Conservation (phyloP, 140 eudicot species). For the Flaveria floridana region DNA sequence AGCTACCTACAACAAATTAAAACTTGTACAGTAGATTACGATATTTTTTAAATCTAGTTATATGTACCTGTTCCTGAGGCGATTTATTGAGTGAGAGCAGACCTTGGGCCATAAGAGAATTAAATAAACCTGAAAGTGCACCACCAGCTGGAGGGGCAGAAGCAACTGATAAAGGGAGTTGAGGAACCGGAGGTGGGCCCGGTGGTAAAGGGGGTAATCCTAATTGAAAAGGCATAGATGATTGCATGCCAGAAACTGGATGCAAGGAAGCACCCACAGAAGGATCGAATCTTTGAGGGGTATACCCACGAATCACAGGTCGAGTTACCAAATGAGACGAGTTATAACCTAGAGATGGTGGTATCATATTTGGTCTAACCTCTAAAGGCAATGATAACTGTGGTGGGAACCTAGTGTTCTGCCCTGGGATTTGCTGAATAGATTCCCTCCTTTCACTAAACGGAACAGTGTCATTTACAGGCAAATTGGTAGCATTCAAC, state of each 20-base stretch:
- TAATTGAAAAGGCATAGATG: constrained; percentile 49
- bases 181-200: constrained; percentile 60
- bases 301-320: constrained; percentile 49
- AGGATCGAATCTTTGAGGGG: constrained; percentile 44
- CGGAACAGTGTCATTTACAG: constrained; percentile 38
- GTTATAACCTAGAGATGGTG: constrained; percentile 36
- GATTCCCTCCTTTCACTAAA: constrained; percentile 34
- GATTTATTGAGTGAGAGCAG: constrained; percentile 60
- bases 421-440: constrained; percentile 42
- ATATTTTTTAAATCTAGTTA: neutral
- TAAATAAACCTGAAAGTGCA: constrained; percentile 61
- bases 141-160: constrained; percentile 52
- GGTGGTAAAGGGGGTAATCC: constrained; percentile 52
- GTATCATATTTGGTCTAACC: constrained; percentile 43
- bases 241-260: constrained; percentile 47
- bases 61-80: constrained; percentile 56
- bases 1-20: constrained; percentile 2
- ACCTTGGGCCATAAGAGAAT: constrained; percentile 88
- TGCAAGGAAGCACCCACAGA: constrained; percentile 28
- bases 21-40: constrained; percentile 7
- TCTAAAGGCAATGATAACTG: constrained; percentile 46
- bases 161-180: constrained; percentile 35
- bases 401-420: constrained; percentile 35
- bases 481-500: constrained; percentile 35
- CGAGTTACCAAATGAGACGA: constrained; percentile 38